These are phyloP conservation scores for Sechiopsis laciniata DNA, from an alignment of 306 rosid genomes.

Conservation along the genomic window DNA sequence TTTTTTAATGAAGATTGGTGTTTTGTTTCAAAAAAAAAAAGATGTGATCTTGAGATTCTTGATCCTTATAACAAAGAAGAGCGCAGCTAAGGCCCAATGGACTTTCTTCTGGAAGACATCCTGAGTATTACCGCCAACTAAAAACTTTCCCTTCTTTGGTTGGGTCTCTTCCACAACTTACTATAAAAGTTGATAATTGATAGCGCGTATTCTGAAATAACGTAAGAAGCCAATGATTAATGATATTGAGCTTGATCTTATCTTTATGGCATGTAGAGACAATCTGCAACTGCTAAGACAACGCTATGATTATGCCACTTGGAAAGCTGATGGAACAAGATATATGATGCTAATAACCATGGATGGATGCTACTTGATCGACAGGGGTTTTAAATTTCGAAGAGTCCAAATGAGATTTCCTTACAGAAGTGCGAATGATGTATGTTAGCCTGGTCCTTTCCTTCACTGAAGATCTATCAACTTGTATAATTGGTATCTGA, in stretches of 20 bases:
- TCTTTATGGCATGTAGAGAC: constrained; percentile 52
- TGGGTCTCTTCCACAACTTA: no score
- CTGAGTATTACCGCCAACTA: no score
- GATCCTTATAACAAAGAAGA: no score
- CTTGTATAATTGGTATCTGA: constrained; percentile 21
- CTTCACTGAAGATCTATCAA: constrained; percentile 10
- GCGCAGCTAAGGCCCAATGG: no score
- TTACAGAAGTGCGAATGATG: constrained; percentile 66
- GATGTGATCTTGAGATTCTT: no score
- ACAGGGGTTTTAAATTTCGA: constrained; percentile 74
- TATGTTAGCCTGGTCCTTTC: constrained; percentile 31
- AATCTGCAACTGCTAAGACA: constrained; percentile 82
- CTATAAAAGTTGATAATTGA: no score
- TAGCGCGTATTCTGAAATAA: no score
- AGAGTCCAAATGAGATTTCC: constrained; percentile 99
- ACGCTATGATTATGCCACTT: constrained; percentile 92
- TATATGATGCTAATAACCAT: constrained; percentile 87
- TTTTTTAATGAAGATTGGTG: no score
- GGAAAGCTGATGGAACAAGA: constrained; percentile 99
- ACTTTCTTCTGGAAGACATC: no score
- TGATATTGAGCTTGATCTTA: constrained; percentile 19
- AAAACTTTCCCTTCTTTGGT: no score
- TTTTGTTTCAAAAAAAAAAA: no score
- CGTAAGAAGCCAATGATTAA: no score
- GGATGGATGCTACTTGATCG: constrained; percentile 92